Evolutionary conservation across 768 basidiomycete species (phyloP), one percentile per base, ranked within the genome.

Genomic region (Russula ochroleuca): DNA sequence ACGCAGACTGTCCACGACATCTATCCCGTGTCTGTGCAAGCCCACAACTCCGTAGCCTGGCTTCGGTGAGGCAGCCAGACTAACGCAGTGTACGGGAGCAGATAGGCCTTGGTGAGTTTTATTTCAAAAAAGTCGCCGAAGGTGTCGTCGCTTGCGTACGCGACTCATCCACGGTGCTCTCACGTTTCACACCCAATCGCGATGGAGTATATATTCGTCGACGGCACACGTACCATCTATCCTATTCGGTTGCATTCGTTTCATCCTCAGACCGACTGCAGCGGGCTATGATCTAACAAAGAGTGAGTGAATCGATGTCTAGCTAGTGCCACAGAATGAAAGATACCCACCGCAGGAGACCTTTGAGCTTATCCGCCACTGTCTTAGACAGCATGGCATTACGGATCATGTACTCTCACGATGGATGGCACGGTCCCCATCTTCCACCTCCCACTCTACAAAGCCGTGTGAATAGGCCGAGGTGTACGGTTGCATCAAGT

Each of bases 221-320:
- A 5, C 28, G 28, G 28, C 35, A 35, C 35, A 10, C 35, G 3
- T 10, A 35, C 10, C 35, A 35, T 35, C 35, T 35, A 8, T 35
- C 35, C 7, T 35, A 35, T 35, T 35, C 35, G 4, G 35, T 35
- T 35, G 10, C 3, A 35, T 35, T 35, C 35, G 35, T 6, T 10
- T 2, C 35, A 35, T 35, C 35, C 8, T 35, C 35, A 10, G 8
- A 35, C 35, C 1, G 8, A 35, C 35, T 35, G 31, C 25, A n/a
- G 25, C 13, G 25, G 15, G 49, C 2, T 25, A 8, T 51, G 45
- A 13, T 47, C 28, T 3, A 28, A 62, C 11, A 7, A 21, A 9
- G 40, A 50, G 61, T 62, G 40, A 62, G 62, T 57, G 25, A 14
- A 28, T 25, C 6, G 23, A 25, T 23, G 11, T 14, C 23, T 49